These are phyloP conservation scores for Fusarium nodosum DNA, from an alignment of 2,329 filamentous ascomycete species.

Conservation along the genomic window DNA sequence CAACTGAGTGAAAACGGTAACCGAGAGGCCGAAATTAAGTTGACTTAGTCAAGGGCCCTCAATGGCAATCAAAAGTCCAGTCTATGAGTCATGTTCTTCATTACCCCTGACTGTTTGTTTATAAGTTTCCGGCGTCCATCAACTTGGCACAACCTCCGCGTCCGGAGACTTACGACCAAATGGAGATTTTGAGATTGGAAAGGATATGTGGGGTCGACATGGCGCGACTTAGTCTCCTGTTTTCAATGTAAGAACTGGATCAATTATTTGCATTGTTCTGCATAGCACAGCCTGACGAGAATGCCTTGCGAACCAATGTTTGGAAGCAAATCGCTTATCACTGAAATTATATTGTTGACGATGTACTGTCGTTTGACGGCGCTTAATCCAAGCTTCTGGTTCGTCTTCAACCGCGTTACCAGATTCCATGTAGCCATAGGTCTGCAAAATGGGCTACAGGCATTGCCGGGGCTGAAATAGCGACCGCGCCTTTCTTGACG, in stretches of 20 bases:
- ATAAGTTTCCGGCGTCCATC: not conserved
- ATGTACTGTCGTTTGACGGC: conserved; percentile 31
- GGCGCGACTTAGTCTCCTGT: not conserved
- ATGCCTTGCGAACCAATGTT: conserved; percentile 27
- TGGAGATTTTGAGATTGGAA: conserved; percentile 10
- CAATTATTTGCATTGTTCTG: conserved; percentile 1
- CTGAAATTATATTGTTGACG: not conserved
- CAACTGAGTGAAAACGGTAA: conserved; percentile 8
- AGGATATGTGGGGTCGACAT: conserved; percentile 3
- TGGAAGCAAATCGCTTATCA: not conserved
- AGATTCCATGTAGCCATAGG: conserved; percentile 22
- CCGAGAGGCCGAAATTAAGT: conserved; percentile 16
- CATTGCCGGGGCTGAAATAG: conserved; percentile 23
- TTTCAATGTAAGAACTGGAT: not conserved
- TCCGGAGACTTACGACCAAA: conserved; percentile 10
- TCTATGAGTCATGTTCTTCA: not conserved
- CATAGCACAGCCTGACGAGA: conserved; percentile 18
- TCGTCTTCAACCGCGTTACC: conserved; percentile 44
- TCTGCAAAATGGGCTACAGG: conserved; percentile 17
- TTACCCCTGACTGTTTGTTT: conserved; percentile 5
- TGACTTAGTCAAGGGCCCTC: conserved; percentile 11
- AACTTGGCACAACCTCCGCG: conserved; percentile 8
- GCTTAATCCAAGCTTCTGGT: conserved; percentile 45
- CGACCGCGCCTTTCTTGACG: conserved; percentile 13
- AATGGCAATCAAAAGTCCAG: conserved; percentile 15